These are phyloP conservation scores for Ophiostoma ulmi DNA, from an alignment of 2,329 filamentous ascomycete species.

Conservation along the genomic window DNA sequence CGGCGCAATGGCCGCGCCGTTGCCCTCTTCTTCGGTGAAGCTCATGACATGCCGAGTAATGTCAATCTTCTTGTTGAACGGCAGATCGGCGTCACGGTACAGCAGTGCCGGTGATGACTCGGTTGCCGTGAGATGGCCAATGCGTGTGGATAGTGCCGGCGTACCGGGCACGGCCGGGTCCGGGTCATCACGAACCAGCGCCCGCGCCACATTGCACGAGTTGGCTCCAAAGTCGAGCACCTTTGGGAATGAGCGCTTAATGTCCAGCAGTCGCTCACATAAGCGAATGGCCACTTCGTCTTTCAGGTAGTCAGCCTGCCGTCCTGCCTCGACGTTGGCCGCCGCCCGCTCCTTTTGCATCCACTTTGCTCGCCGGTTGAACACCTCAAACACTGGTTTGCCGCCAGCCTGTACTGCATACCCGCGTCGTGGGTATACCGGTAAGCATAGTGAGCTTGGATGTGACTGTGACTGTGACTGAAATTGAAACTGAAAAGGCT, in stretches of 20 bases:
- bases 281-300: conserved; percentile 84
- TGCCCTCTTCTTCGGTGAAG: conserved; percentile 50
- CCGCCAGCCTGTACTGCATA: conserved; percentile 78
- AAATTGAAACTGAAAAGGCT: not conserved
- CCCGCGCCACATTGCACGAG: conserved; percentile 86
- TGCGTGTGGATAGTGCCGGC: conserved; percentile 63
- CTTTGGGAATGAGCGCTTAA: conserved; percentile 78
- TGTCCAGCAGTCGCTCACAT: conserved; percentile 83
- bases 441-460: not conserved
- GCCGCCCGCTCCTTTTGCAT: conserved; percentile 87
- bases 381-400: conserved; percentile 77
- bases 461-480: not conserved
- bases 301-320: conserved; percentile 84
- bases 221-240: conserved; percentile 93
- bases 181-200: conserved; percentile 65
- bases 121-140: conserved; percentile 70
- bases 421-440: conserved; percentile 37
- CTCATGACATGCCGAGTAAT: conserved; percentile 71
- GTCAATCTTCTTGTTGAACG: conserved; percentile 68
- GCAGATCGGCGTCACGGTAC: conserved; percentile 68
- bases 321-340: conserved; percentile 60
- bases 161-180: conserved; percentile 55
- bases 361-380: conserved; percentile 83
- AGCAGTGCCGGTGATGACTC: conserved; percentile 76
- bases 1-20: conserved; percentile 4